A percentile compares a stretch with the other conserved stretches of the same genome.
These are phyloP conservation scores for Fusarium aywerte DNA, from an alignment of 2,329 filamentous ascomycete genomes.

Conservation along the genomic window DNA sequence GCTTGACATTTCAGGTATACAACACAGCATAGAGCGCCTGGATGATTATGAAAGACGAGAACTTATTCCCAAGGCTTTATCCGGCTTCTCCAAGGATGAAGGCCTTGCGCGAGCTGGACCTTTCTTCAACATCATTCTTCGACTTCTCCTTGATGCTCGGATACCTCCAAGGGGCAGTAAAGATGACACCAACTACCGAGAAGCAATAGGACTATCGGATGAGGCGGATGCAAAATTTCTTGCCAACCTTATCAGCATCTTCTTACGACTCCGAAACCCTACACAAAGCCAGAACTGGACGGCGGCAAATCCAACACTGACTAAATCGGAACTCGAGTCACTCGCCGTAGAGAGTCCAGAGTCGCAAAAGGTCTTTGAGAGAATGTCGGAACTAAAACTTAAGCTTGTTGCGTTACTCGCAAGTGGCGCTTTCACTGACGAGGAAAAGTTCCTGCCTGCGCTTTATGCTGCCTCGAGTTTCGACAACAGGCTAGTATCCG, in stretches of 20 bases:
- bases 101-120: conserved; percentile 57
- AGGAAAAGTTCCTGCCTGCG: conserved; percentile 84
- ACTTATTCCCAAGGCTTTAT: conserved; percentile 69
- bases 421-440: conserved; percentile 85
- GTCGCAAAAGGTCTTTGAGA: conserved; percentile 66
- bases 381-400: conserved; percentile 59
- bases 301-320: conserved; percentile 50
- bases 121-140: conserved; percentile 85
- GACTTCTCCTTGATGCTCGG: conserved; percentile 75
- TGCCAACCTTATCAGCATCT: conserved; percentile 78
- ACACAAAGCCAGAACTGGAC: conserved; percentile 48
- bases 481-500: conserved; percentile 82
- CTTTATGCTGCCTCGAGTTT: conserved; percentile 84
- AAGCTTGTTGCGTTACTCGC: conserved; percentile 77
- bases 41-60: conserved; percentile 71
- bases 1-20: conserved; percentile 88
- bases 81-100: conserved; percentile 49
- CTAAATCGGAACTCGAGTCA: conserved; percentile 46
- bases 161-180: conserved; percentile 81
- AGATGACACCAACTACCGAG: conserved; percentile 77
- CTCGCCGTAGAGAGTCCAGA: conserved; percentile 59
- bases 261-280: conserved; percentile 63
- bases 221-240: conserved; percentile 77
- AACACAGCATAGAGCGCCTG: conserved; percentile 74
- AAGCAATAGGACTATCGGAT: conserved; percentile 72